Evolutionary conservation across 2,329 filamentous ascomycete species (phyloP).

Genomic region (Dothidotthia symphoricarpi): DNA sequence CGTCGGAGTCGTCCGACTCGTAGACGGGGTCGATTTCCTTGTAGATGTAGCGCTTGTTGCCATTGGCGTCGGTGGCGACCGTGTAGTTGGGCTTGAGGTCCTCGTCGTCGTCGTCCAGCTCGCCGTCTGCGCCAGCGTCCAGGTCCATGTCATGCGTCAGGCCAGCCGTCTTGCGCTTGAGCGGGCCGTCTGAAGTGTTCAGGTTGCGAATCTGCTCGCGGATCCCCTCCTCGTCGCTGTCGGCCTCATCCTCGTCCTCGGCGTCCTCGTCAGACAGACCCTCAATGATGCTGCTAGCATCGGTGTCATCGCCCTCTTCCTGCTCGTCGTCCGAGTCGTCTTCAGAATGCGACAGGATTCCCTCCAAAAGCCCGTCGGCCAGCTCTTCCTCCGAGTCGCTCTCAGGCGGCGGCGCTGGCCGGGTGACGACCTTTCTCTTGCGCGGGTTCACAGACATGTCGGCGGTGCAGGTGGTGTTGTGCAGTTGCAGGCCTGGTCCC

Average conservation of each 20-base stretch:
- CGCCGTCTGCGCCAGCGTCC: slow-evolving; percentile 20
- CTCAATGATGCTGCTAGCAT: slow-evolving; percentile 35
- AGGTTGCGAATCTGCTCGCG: slow-evolving; percentile 47
- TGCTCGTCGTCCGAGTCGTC: slow-evolving; percentile 37
- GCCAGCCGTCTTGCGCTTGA: slow-evolving; percentile 16
- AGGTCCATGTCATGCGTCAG: slow-evolving; percentile 18
- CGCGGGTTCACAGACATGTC: slow-evolving; percentile 50
- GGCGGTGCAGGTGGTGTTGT: slow-evolving; percentile 6
- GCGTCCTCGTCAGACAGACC: slow-evolving; percentile 31
- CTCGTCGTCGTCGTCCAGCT: slow-evolving; percentile 30
- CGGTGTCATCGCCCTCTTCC: slow-evolving; percentile 23
- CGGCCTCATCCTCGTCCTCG: slow-evolving; percentile 27
- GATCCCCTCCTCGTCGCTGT: slow-evolving; percentile 45
- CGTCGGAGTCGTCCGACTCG: slow-evolving; percentile 92
- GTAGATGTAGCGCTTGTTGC: slow-evolving; percentile 86
- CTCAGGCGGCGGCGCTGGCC: slow-evolving; percentile 31
- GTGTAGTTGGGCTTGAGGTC: slow-evolving; percentile 53
- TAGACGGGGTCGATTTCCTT: slow-evolving; percentile 91
- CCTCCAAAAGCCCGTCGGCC: slow-evolving; percentile 42
- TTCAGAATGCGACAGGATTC: slow-evolving; percentile 45
- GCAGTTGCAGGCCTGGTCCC: not conserved
- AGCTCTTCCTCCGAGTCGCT: slow-evolving; percentile 38
- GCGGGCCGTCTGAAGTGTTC: slow-evolving; percentile 34
- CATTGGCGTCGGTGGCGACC: slow-evolving; percentile 79
- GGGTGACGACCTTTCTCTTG: slow-evolving; percentile 47